Conservation (phyloP, 352 stramenopile species). For the Pythium aristosporum region DNA sequence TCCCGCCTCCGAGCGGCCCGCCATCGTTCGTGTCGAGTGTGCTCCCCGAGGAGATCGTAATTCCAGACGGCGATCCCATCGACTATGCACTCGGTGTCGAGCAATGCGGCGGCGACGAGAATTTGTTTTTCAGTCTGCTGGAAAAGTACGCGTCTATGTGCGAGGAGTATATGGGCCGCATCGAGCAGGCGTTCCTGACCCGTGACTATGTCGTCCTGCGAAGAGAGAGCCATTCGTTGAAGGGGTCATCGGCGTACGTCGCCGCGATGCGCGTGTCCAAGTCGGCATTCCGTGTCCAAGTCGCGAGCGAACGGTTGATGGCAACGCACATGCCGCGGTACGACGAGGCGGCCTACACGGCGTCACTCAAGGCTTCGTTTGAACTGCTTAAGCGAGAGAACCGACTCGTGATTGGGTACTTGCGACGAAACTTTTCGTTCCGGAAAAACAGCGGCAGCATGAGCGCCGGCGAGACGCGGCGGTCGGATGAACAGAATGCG, state of each 20-base stretch:
- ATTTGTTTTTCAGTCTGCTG: conserved; percentile 77
- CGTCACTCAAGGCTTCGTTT: conserved; percentile 42
- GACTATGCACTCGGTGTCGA: conserved; percentile 80
- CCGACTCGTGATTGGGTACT: conserved; percentile 68
- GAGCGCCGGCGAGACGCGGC: conserved; percentile 29
- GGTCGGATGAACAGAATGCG: conserved; percentile 48
- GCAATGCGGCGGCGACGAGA: conserved; percentile 81
- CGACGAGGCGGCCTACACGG: conserved; percentile 27
- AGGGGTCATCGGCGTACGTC: conserved; percentile 85
- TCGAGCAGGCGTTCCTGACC: conserved; percentile 55
- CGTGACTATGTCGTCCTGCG: conserved; percentile 65
- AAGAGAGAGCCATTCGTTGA: conserved; percentile 82
- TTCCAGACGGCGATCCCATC: conserved; percentile 75
- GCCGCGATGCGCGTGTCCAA: conserved; percentile 83
- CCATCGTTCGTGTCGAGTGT: conserved; percentile 50
- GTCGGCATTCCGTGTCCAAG: conserved; percentile 73
- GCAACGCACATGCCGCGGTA: conserved; percentile 36
- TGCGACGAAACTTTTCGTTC: conserved; percentile 85
- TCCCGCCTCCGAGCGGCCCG: conserved; percentile 27
- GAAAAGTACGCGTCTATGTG: conserved; percentile 76
- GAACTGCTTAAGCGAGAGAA: conserved; percentile 44
- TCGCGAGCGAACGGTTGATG: conserved; percentile 79
- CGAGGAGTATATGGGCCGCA: conserved; percentile 75
- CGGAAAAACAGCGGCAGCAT: conserved; percentile 31
- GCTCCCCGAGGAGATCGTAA: conserved; percentile 62